Evolutionary conservation across 2,329 filamentous ascomycete genomes (phyloP).

Genomic region (Chalaropsis thielavioides): DNA sequence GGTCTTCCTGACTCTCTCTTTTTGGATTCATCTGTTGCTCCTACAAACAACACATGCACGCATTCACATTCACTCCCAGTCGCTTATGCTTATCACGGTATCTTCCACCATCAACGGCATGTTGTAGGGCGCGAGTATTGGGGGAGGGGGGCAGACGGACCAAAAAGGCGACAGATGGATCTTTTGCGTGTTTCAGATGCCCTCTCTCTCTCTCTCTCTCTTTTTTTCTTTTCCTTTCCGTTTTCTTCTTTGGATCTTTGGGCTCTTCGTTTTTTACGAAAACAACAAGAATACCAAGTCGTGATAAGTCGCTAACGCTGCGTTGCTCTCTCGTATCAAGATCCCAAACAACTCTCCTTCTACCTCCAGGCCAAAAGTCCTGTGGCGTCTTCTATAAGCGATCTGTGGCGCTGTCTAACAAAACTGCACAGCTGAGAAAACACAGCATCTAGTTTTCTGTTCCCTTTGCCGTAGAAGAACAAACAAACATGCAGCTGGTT

Average conservation of each 20-base stretch:
- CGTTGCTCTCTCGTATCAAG: neutral
- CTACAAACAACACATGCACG: neutral
- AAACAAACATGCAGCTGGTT: neutral
- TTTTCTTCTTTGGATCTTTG: neutral
- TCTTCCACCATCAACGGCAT: neutral
- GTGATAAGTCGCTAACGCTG: neutral
- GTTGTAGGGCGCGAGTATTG: neutral
- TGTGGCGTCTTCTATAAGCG: too few species aligned
- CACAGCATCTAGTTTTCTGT: too few species aligned
- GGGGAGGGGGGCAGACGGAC: neutral
- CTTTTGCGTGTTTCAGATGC: neutral
- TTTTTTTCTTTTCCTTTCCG: neutral
- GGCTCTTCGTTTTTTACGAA: neutral
- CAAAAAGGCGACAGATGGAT: neutral
- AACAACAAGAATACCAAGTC: neutral
- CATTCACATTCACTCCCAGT: neutral
- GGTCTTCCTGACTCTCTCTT: neutral
- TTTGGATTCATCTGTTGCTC: neutral
- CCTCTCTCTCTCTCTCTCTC: neutral
- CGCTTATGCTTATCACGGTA: neutral
- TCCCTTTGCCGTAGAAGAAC: too few species aligned
- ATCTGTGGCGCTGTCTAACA: too few species aligned
- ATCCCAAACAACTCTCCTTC: neutral
- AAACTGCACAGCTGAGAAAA: too few species aligned
- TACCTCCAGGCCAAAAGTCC: too few species aligned